phyloP scores from a whole-genome alignment of 1,284 basidiomycete genomes.

The Polyporus tsugae region DNA sequence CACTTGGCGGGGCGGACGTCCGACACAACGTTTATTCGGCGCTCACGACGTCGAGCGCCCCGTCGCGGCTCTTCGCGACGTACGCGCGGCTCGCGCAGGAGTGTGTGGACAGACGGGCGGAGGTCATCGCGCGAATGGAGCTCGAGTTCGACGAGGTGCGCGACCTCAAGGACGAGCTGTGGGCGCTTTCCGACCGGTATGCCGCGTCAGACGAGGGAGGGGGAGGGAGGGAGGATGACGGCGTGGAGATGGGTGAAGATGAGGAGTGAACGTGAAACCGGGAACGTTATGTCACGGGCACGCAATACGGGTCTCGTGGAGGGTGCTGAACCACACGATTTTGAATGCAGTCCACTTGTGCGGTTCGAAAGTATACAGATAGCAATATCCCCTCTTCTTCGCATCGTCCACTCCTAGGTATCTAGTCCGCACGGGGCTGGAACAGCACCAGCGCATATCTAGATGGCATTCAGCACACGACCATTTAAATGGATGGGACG shows the following conservation, averaged over 20 bases:
- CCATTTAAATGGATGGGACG: not conserved
- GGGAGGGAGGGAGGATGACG: conserved; percentile 15
- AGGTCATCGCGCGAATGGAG: conserved; percentile 39
- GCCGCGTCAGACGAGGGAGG: conserved; percentile 32
- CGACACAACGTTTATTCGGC: conserved; percentile 35
- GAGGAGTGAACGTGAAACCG: conserved; percentile 19
- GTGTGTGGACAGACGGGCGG: conserved; percentile 39
- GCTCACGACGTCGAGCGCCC: conserved; percentile 35
- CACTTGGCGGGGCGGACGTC: conserved; percentile 9
- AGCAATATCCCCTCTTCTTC: not conserved
- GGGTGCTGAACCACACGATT: not conserved
- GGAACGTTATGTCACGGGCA: too few relatives aligned
- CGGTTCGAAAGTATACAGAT: not conserved
- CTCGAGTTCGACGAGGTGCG: conserved; percentile 45
- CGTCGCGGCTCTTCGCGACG: conserved; percentile 37
- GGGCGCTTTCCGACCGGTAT: conserved; percentile 44
- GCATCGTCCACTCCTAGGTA: not conserved
- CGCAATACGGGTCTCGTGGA: too few relatives aligned
- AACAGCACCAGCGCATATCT: conserved; percentile 61
- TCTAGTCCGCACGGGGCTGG: conserved; percentile 33
- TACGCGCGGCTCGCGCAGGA: conserved; percentile 41
- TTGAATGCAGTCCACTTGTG: not conserved
- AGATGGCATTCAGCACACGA: not conserved
- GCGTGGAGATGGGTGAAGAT: conserved; percentile 36
- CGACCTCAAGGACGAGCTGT: conserved; percentile 43